Evolutionary conservation across 1,284 basidiomycete genomes (phyloP).

Genomic region (Peniophora sp.): DNA sequence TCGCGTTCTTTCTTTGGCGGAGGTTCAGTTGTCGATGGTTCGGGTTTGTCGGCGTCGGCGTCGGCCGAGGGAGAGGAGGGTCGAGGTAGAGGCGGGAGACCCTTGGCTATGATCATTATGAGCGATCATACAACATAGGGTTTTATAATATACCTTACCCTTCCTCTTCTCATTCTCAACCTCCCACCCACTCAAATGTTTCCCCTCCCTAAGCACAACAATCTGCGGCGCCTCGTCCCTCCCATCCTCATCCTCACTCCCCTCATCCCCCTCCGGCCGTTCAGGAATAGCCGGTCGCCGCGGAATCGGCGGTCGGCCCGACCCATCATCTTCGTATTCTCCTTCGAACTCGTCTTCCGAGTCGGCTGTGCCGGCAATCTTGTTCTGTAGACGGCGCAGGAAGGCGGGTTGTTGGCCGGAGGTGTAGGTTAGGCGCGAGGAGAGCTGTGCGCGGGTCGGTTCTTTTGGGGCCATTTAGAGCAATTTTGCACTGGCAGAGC

Average conservation of each 20-base stretch:
- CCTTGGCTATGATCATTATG: conserved; percentile 31
- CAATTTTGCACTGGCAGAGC: too few species aligned
- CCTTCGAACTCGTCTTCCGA: conserved; percentile 21
- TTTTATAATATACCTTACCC: too few species aligned
- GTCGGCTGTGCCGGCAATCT: conserved; percentile 41
- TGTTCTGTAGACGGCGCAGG: conserved; percentile 51
- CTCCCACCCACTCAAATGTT: conserved; percentile 70
- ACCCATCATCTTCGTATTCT: conserved; percentile 42
- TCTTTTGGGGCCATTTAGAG: conserved; percentile 47
- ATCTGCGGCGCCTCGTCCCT: conserved; percentile 80
- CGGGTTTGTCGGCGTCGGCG: conserved; percentile 1
- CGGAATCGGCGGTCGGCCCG: conserved; percentile 68
- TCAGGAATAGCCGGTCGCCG: conserved; percentile 63
- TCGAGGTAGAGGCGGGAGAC: conserved; percentile 37
- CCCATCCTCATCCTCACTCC: conserved; percentile 68
- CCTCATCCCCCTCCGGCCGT: conserved; percentile 63
- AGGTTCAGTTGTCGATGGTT: conserved; percentile 8
- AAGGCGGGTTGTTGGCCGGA: conserved; percentile 47
- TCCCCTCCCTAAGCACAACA: conserved; percentile 78
- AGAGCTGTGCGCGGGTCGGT: conserved; percentile 59
- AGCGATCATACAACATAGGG: conserved; percentile 1
- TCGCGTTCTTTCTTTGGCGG: conserved; percentile 11
- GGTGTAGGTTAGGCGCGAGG: conserved; percentile 49
- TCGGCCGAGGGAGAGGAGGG: conserved; percentile 6
- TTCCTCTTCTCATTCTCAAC: conserved; percentile 69